These are phyloP conservation scores for Cercospora zeina DNA, from an alignment of 2,329 filamentous ascomycete genomes.

Conservation along the genomic window DNA sequence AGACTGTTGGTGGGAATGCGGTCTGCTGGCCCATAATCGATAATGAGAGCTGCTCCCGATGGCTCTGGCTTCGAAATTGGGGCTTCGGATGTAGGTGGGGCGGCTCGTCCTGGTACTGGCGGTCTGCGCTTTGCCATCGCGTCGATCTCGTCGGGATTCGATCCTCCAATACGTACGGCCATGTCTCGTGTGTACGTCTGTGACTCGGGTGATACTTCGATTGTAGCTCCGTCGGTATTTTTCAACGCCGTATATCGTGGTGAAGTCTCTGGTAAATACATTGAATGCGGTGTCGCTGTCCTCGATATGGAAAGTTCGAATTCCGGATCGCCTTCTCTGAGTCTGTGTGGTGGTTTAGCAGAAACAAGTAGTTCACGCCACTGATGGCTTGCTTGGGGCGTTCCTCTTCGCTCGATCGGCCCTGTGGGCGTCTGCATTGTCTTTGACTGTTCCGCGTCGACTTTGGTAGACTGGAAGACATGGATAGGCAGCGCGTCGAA, in stretches of 20 bases:
- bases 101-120: constrained; percentile 27
- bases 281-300: constrained; percentile 74
- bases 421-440: constrained; percentile 51
- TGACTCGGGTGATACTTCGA: constrained; percentile 89
- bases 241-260: constrained; percentile 76
- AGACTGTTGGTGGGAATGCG: constrained; percentile 85
- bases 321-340: constrained; percentile 62
- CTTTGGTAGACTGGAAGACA: constrained; percentile 74
- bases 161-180: constrained; percentile 77
- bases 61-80: constrained; percentile 58
- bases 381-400: constrained; percentile 53
- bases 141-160: constrained; percentile 36
- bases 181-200: constrained; percentile 78
- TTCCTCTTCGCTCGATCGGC: constrained; percentile 45
- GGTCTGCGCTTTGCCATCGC: constrained; percentile 27
- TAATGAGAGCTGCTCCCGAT: constrained; percentile 85
- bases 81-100: constrained; percentile 35
- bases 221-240: constrained; percentile 64
- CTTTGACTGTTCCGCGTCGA: constrained; percentile 39
- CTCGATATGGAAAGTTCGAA: constrained; percentile 83
- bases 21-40: constrained; percentile 84
- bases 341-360: constrained; percentile 55
- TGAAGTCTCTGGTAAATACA: constrained; percentile 81
- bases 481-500: constrained; percentile 98
- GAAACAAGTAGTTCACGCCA: constrained; percentile 84